These are phyloP conservation scores for Zygoascus flipseniorum DNA, from an alignment of 805 yeast species.

Conservation along the genomic window DNA sequence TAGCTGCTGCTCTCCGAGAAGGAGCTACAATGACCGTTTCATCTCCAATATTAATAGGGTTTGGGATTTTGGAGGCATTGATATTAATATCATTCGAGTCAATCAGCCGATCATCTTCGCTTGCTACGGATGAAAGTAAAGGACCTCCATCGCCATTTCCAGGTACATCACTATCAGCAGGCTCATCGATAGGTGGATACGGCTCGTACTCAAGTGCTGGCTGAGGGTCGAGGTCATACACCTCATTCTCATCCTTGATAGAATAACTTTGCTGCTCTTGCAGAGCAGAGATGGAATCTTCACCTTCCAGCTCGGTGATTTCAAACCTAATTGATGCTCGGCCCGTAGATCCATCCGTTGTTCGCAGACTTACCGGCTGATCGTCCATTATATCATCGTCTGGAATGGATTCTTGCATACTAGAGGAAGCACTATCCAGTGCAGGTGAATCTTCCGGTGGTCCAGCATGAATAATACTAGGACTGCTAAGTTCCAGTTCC, in stretches of 20 bases:
- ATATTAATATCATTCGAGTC: neutral
- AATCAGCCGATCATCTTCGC: neutral
- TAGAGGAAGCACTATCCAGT: too few relatives aligned
- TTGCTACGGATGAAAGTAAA: neutral
- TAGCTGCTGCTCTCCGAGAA: neutral
- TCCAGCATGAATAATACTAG: too few relatives aligned
- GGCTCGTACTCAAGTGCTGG: neutral
- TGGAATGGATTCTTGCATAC: too few relatives aligned
- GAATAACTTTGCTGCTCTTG: neutral
- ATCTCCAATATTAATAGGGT: constrained; percentile 3
- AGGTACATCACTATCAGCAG: neutral
- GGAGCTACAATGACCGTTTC: constrained; percentile 1
- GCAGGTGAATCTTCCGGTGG: too few relatives aligned
- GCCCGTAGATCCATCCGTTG: neutral
- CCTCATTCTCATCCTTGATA: neutral
- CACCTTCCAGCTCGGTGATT: neutral
- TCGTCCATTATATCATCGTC: too few relatives aligned
- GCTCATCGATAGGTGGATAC: neutral
- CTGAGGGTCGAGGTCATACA: neutral
- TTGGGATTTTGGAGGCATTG: neutral
- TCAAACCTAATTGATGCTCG: neutral
- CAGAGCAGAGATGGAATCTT: neutral
- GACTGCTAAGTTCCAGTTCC: too few relatives aligned
- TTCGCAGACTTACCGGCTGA: too few relatives aligned
- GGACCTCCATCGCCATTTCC: too few relatives aligned